Base-by-base conservation (phyloP, 148 eudicot genomes). In the Pouteria glomerata region DNA sequence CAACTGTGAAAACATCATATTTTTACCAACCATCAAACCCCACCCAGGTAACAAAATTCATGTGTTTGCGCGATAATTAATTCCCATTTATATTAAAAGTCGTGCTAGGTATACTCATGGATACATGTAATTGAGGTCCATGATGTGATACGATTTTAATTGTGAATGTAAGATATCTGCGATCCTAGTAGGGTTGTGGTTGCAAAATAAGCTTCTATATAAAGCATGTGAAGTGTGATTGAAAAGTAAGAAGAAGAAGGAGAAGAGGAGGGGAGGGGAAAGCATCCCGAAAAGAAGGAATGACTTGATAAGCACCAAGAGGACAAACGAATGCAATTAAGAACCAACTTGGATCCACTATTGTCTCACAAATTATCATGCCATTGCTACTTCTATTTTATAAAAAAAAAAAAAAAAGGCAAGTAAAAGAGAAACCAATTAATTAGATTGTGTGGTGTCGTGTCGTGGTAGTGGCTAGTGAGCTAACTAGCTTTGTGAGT, bases 201-300 rank as follows among this genome's bases (percentile, higher is more conserved):
- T 24, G 57, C 58, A 70, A 69, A 47, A 69, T 2, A 52, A 69
- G 66, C 63, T 31, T 26, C 27, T 47, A 21, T 61, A 57, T n/a
- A 33, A 52, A 61, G 52, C 29, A 55, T 55, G 37, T 42, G 71
- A 41, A 65, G 37, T 50, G 30, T 50, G 57, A 21, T 53, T 30
- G 16, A 33, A 60, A 52, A 69, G 55, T 15, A 31, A 35, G 50
- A 69, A 33, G 45, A 69, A n/a, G n/a, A n/a, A n/a, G n/a, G n/a
- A n/a, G n/a, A n/a, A n/a, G n/a, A n/a, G n/a, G n/a, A 57, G 53
- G 69, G 19, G 31, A 29, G 14, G 11, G 50, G 62, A 19, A 66
- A 61, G 68, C 70, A 66, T 60, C 56, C 21, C 12, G 4, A 57
- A 50, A 61, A 68, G 62, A 65, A 68, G 73, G 78, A 74, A 69